phyloP scores from a whole-genome alignment of 192 early-diverging fungal genomes.

The Coemansia pectinata region DNA sequence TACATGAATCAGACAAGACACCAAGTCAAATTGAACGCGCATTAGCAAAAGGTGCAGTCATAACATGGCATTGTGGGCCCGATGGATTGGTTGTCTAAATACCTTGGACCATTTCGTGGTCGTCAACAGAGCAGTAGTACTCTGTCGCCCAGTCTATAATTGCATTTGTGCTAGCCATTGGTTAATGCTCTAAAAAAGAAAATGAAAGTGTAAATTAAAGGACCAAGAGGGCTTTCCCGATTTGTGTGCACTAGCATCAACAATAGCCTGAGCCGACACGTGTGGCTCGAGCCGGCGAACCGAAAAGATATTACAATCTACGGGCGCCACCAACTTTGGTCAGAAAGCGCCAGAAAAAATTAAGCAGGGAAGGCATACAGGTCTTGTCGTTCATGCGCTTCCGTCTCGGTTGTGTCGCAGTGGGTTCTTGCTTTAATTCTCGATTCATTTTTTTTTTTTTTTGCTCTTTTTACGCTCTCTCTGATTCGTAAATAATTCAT shows the following conservation, averaged over 20 bases:
- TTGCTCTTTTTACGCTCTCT: not conserved
- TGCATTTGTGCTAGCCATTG: not conserved
- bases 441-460: not conserved
- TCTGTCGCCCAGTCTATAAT: constrained; percentile 46
- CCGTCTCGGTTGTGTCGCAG: not conserved
- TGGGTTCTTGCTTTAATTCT: not conserved
- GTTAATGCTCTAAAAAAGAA: not conserved
- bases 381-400: not conserved
- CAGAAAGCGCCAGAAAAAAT: not conserved
- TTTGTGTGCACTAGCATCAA: not conserved
- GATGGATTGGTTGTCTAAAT: not conserved
- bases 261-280: not conserved
- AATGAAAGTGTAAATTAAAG: not conserved
- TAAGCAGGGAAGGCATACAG: not conserved
- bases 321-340: not conserved
- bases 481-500: constrained; percentile 12
- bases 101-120: constrained; percentile 28
- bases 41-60: not conserved
- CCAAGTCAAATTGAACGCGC: not conserved
- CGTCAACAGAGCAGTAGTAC: constrained; percentile 36
- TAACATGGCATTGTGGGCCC: not conserved
- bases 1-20: constrained; percentile 1
- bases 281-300: not conserved
- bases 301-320: not conserved
- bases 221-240: too few species aligned